These are phyloP conservation scores for Dactylellina parvicollis DNA, from an alignment of 2,329 filamentous ascomycete genomes.

Conservation along the genomic window DNA sequence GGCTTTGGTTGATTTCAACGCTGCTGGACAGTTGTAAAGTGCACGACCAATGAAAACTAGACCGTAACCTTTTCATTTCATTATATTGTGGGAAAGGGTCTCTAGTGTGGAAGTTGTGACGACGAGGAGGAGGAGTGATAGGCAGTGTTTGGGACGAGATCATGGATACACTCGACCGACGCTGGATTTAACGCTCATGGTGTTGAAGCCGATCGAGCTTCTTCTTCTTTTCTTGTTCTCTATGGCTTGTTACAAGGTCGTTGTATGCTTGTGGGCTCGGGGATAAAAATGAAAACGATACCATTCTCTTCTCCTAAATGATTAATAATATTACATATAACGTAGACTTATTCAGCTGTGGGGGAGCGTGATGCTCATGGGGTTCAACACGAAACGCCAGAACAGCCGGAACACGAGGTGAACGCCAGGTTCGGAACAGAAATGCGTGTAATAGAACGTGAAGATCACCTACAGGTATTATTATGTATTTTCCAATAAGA, in stretches of 20 bases:
- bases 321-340: neutral
- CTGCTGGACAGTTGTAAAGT: conserved; percentile 77
- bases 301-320: neutral
- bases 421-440: neutral
- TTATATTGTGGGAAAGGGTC: too few species aligned
- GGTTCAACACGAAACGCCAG: too few species aligned
- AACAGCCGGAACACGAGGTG: too few species aligned
- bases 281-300: neutral
- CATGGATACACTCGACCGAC: neutral
- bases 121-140: too few species aligned
- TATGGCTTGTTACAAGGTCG: conserved; percentile 7
- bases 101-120: too few species aligned
- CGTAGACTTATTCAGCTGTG: too few species aligned
- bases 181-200: too few species aligned
- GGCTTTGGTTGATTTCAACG: conserved; percentile 92
- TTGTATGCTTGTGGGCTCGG: conserved; percentile 3
- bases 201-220: neutral
- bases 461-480: neutral
- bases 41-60: neutral
- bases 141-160: too few species aligned
- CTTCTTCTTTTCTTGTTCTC: neutral
- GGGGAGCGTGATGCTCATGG: too few species aligned
- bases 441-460: neutral
- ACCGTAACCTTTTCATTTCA: too few species aligned
- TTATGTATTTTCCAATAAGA: too few species aligned